Base-by-base conservation (phyloP, 1,284 basidiomycete species). In the Trichosporon ovoides region DNA sequence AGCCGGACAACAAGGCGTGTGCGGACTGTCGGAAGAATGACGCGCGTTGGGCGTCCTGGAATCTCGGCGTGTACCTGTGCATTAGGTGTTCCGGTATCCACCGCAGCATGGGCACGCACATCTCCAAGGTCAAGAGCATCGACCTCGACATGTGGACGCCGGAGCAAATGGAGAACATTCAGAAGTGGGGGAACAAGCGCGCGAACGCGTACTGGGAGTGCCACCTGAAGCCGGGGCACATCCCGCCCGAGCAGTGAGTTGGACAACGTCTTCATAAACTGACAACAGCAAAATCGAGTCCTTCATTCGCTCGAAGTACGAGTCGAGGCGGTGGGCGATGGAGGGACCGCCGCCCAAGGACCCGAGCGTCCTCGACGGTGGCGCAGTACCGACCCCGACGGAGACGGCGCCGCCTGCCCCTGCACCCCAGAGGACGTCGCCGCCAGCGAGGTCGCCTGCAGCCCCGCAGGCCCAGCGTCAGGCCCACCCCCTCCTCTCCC, bases 21-120 rank as follows among this genome's bases (percentile, higher is more conserved):
- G 89, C 89, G 0, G 92, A 96, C 73, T 96, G 92, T 80, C 92
- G 94, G 74, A 85, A 87, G 66, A 93, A 95, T 76, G 95, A 98
- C 81, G 91, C 95, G 37, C 83, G 95, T 72, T 98, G 95, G 95
- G 95, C 95, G 19, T 94, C 92, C 2, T 97, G 94, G 91, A 98
- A 98, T 75, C 77, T 98, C 31, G 93, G 93, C 33, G 88, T 92
- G 3, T 96, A 91, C 73, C 80, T 97, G 38, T 98, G 95, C 75
- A 98, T 98, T 67, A 85, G 95, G 60, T 98, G 95, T 79, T 97
- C 93, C n/a, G 95, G 95, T 34, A 90, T 98, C 59, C 95, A 98
- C 78, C 87, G 96, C 38, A 88, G 90, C 33, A 95, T 98, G 91
- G 96, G 96, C 62, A 98, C 95, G 0, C 96, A 98, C 76, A 95